Conservation (phyloP, 1,139 yeast species). For the Diutina rugosa region DNA sequence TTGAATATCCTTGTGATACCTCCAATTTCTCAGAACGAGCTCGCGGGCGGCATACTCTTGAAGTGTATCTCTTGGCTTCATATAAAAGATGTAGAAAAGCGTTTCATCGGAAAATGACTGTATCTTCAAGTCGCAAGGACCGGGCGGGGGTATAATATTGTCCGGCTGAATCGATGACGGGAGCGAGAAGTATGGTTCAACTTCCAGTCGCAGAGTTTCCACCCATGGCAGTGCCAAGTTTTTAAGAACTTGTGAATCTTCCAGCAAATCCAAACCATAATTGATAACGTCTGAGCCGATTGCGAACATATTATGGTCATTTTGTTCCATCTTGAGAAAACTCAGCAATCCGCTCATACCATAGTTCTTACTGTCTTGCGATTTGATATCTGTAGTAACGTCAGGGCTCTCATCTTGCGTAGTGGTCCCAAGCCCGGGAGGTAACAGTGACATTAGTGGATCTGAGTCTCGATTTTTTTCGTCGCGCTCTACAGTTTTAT, state of each 20-base stretch:
- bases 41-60: slow-evolving; percentile 94
- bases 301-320: slow-evolving; percentile 58
- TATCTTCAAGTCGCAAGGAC: slow-evolving; percentile 52
- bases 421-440: not conserved
- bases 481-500: not conserved
- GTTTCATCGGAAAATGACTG: slow-evolving; percentile 83
- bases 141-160: slow-evolving; percentile 18
- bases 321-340: slow-evolving; percentile 55
- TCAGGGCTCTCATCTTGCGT: not conserved
- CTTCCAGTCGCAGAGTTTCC: slow-evolving; percentile 80
- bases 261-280: slow-evolving; percentile 53
- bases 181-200: slow-evolving; percentile 65
- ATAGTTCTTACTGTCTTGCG: slow-evolving; percentile 37
- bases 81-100: slow-evolving; percentile 82
- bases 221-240: slow-evolving; percentile 92
- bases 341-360: slow-evolving; percentile 68
- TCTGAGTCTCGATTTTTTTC: not conserved
- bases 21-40: slow-evolving; percentile 83
- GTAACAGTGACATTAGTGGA: not conserved
- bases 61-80: slow-evolving; percentile 83
- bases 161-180: slow-evolving; percentile 46
- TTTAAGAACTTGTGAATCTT: slow-evolving; percentile 39
- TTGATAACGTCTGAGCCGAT: slow-evolving; percentile 75
- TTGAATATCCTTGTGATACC: slow-evolving; percentile 90
- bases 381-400: not conserved